Percentiles rank a stretch among this genome's conserved stretches.
Evolutionary conservation across 768 basidiomycete species (phyloP).

Genomic region (Rhodotorula paludigena): DNA sequence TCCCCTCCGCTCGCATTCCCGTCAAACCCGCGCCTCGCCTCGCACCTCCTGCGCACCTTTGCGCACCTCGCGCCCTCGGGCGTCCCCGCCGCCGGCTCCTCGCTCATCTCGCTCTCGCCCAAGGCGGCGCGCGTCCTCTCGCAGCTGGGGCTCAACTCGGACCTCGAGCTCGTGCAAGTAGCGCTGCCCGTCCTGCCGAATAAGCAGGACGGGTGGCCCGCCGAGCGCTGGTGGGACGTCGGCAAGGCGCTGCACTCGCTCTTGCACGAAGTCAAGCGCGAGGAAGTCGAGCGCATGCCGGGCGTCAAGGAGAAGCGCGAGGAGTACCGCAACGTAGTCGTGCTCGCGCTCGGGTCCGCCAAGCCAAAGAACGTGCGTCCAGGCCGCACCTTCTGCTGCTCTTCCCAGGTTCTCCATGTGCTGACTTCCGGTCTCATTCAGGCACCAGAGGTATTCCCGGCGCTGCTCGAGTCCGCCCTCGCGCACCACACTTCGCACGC

Average conservation of each 20-base stretch:
- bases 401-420: background rate
- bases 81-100: slow-evolving; percentile 4
- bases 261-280: slow-evolving; percentile 16
- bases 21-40: background rate
- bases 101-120: background rate
- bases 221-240: slow-evolving; percentile 15
- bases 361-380: slow-evolving; percentile 2
- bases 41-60: slow-evolving; percentile 12
- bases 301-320: background rate
- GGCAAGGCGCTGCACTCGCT: slow-evolving; percentile 8
- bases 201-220: background rate
- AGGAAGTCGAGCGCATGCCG: slow-evolving; percentile 1
- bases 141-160: slow-evolving; percentile 2
- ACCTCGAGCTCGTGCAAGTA: slow-evolving; percentile 13
- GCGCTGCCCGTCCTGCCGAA: background rate
- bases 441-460: background rate
- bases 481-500: slow-evolving; percentile 22
- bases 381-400: background rate
- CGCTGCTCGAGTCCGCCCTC: slow-evolving; percentile 11
- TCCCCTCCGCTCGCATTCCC: background rate
- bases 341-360: slow-evolving; percentile 10
- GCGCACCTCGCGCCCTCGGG: background rate
- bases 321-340: slow-evolving; percentile 4
- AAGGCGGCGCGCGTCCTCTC: background rate
- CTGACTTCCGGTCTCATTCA: background rate